Evolutionary conservation across 2,329 filamentous ascomycete species (phyloP).

Genomic region (Sphaceloma murrayae): DNA sequence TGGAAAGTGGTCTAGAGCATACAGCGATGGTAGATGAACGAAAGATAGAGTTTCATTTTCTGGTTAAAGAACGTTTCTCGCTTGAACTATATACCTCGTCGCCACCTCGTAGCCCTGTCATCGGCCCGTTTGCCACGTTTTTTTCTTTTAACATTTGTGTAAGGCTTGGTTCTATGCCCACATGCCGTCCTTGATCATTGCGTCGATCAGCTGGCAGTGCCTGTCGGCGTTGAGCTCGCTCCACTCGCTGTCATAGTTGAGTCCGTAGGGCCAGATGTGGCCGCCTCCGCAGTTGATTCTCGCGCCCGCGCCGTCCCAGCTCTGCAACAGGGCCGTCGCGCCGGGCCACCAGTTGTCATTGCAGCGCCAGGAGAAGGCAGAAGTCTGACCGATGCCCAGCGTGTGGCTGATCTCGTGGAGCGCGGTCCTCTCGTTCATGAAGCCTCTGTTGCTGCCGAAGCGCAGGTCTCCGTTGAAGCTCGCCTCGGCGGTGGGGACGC

Average conservation of each 20-base stretch:
- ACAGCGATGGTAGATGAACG: no score
- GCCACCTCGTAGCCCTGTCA: no score
- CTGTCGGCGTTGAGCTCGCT: constrained; percentile 12
- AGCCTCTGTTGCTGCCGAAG: constrained; percentile 18
- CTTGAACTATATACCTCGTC: no score
- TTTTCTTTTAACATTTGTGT: no score
- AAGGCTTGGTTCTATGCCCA: no score
- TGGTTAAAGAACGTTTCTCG: no score
- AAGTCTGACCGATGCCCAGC: constrained; percentile 11
- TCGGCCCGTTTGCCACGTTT: no score
- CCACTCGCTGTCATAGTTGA: constrained; percentile 19
- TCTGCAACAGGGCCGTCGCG: constrained; percentile 15
- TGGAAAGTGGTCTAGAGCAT: no score
- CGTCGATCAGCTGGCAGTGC: constrained; percentile 3
- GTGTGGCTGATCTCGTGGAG: constrained; percentile 17
- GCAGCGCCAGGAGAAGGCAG: constrained; percentile 13
- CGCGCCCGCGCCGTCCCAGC: constrained; percentile 15
- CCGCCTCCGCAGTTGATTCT: constrained; percentile 16
- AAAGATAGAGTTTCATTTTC: no score
- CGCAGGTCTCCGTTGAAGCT: constrained; percentile 20
- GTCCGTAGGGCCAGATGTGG: constrained; percentile 19
- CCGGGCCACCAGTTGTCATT: constrained; percentile 16
- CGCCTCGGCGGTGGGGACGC: constrained; percentile 18
- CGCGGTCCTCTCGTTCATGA: constrained; percentile 18
- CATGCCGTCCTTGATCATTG: constrained; percentile 7